These are phyloP conservation scores for Phytophthora citrophthora DNA, from an alignment of 352 stramenopile species.

Conservation along the genomic window DNA sequence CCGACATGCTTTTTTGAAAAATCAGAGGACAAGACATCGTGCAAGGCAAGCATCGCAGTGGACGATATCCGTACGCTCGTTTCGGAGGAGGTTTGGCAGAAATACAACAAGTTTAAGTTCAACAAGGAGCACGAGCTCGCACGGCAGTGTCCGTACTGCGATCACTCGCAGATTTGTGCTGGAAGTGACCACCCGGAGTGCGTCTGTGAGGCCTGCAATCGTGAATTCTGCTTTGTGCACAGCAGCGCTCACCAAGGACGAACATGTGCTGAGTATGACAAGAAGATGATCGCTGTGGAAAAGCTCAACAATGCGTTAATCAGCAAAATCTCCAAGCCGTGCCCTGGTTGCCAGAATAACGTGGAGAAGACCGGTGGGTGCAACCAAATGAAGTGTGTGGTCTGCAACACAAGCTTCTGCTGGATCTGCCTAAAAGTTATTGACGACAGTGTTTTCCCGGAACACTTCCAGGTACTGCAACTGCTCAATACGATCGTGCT, in stretches of 20 bases:
- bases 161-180: conserved; percentile 60
- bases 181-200: conserved; percentile 52
- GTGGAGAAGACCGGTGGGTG: conserved; percentile 92
- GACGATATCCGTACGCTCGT: conserved; percentile 59
- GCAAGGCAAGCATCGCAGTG: conserved; percentile 43
- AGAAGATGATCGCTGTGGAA: conserved; percentile 75
- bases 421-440: conserved; percentile 89
- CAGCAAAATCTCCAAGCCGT: conserved; percentile 83
- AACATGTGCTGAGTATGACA: conserved; percentile 82
- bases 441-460: conserved; percentile 84
- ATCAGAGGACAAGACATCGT: conserved; percentile 39
- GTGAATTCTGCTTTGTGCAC: conserved; percentile 89
- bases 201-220: conserved; percentile 45
- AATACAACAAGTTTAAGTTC: conserved; percentile 89
- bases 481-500: background rate
- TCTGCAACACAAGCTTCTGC: conserved; percentile 87
- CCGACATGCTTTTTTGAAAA: conserved; percentile 73
- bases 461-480: conserved; percentile 79
- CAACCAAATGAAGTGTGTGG: conserved; percentile 92
- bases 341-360: conserved; percentile 86
- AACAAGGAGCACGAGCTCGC: conserved; percentile 74
- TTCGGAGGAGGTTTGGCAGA: conserved; percentile 60
- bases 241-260: conserved; percentile 80
- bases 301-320: conserved; percentile 86
- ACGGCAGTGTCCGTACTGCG: conserved; percentile 66